Percentiles rank a stretch among this genome's conserved stretches.
Conservation (phyloP, 257 asterid species). For the Scutellaria baicalensis region DNA sequence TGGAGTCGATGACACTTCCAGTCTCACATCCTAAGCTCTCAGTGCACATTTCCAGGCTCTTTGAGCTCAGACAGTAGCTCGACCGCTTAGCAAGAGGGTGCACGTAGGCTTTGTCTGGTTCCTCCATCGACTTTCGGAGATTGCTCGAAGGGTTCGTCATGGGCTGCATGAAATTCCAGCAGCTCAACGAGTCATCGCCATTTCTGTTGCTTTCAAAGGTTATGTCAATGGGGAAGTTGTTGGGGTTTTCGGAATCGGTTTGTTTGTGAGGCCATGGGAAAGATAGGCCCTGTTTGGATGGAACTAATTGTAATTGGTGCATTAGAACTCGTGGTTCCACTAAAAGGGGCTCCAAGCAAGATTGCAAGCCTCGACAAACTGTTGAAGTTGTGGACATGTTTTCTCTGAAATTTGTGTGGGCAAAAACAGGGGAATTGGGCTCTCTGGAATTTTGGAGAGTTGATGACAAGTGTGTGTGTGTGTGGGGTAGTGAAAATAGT, state of each 20-base stretch:
- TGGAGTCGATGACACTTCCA: constrained; percentile 40
- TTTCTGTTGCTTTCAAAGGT: too few species aligned
- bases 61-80: constrained; percentile 29
- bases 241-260: background rate
- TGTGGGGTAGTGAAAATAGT: constrained; percentile 2
- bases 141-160: background rate
- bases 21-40: constrained; percentile 79
- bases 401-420: background rate
- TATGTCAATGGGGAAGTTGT: too few species aligned
- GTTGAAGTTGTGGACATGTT: constrained; percentile 34
- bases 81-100: constrained; percentile 47
- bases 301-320: constrained; percentile 36
- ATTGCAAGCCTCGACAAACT: constrained; percentile 27
- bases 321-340: constrained; percentile 22
- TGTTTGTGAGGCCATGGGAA: constrained; percentile 22
- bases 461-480: background rate
- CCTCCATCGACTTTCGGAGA: background rate
- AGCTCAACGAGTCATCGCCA: background rate
- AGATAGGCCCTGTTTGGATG: constrained; percentile 20
- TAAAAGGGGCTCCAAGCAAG: constrained; percentile 33
- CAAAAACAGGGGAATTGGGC: constrained; percentile 17
- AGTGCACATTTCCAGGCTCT: constrained; percentile 80
- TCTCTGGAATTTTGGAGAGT: background rate
- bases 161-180: constrained; percentile 35
- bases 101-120: constrained; percentile 24